phyloP scores from a whole-genome alignment of 805 yeast genomes.

The Candida hispaniensis region DNA sequence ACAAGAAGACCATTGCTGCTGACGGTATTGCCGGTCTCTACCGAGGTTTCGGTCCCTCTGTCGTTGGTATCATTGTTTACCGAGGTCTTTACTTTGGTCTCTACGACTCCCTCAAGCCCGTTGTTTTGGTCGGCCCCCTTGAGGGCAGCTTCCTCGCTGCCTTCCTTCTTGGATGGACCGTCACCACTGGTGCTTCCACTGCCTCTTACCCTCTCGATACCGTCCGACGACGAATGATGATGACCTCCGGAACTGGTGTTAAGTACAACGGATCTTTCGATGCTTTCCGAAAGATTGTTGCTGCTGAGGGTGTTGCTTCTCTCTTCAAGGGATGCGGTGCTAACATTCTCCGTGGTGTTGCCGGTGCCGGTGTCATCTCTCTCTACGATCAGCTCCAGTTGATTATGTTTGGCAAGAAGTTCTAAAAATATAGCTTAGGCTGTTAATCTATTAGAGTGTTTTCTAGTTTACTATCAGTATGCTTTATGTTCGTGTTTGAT shows the following conservation, averaged over 20 bases:
- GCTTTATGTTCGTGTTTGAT: too few species aligned
- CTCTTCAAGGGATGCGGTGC: conserved; percentile 99
- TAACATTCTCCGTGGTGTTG: conserved; percentile 99
- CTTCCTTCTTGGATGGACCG: conserved; percentile 94
- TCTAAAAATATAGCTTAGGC: too few species aligned
- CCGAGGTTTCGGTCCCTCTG: conserved; percentile 99
- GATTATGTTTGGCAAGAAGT: conserved; percentile 92
- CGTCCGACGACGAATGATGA: conserved; percentile 99
- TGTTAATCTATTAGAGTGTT: too few species aligned
- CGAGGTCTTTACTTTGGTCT: conserved; percentile 99
- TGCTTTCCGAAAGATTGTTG: conserved; percentile 83
- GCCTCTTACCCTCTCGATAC: conserved; percentile 99
- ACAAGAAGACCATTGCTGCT: conserved; percentile 87
- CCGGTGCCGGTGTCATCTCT: conserved; percentile 99
- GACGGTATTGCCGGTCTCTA: conserved; percentile 98
- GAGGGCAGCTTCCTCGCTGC: conserved; percentile 93
- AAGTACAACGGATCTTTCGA: conserved; percentile 93
- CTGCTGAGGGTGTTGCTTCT: conserved; percentile 88
- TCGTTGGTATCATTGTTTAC: conserved; percentile 94
- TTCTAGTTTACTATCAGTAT: too few species aligned
- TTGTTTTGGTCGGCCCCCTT: conserved; percentile 84
- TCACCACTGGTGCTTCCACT: conserved; percentile 96
- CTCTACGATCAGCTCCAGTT: conserved; percentile 94
- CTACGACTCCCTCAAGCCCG: conserved; percentile 94
- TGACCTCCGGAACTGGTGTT: conserved; percentile 98